A percentile compares a stretch with the other conserved stretches of the same genome.
Evolutionary conservation across 2,329 filamentous ascomycete genomes (phyloP).

Genomic region (Arthroderma sp.): DNA sequence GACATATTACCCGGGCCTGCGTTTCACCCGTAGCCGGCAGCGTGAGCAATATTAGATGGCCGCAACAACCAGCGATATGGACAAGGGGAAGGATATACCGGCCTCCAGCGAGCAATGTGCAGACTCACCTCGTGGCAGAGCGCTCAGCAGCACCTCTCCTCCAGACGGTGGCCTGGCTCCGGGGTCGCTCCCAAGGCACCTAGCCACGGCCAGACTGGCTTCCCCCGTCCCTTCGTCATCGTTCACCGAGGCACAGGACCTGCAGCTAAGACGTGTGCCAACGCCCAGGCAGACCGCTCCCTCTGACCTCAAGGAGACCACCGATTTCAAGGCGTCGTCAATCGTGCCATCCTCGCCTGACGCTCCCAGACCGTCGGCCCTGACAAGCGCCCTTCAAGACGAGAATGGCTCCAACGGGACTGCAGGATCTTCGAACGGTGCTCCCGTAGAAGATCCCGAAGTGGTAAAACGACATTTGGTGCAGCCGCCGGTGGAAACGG

Average conservation of each 20-base stretch:
- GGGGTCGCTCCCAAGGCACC: conserved; percentile 38
- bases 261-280: conserved; percentile 37
- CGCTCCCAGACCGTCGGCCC: conserved; percentile 64
- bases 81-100: conserved; percentile 15
- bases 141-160: conserved; percentile 12
- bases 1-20: background rate
- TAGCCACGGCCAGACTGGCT: conserved; percentile 44
- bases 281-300: conserved; percentile 32
- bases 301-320: conserved; percentile 37
- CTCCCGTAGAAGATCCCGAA: conserved; percentile 74
- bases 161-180: conserved; percentile 25
- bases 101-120: conserved; percentile 19
- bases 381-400: conserved; percentile 70
- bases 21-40: background rate
- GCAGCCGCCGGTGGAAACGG: conserved; percentile 40
- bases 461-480: conserved; percentile 84
- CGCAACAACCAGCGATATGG: background rate
- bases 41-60: background rate
- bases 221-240: conserved; percentile 42
- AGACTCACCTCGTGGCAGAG: conserved; percentile 12
- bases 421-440: conserved; percentile 35
- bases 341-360: conserved; percentile 52
- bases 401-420: conserved; percentile 34
- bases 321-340: conserved; percentile 50
- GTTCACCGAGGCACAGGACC: conserved; percentile 31